Base-by-base conservation (phyloP, 75 land plant genomes). In the Cryptomeria japonica region DNA sequence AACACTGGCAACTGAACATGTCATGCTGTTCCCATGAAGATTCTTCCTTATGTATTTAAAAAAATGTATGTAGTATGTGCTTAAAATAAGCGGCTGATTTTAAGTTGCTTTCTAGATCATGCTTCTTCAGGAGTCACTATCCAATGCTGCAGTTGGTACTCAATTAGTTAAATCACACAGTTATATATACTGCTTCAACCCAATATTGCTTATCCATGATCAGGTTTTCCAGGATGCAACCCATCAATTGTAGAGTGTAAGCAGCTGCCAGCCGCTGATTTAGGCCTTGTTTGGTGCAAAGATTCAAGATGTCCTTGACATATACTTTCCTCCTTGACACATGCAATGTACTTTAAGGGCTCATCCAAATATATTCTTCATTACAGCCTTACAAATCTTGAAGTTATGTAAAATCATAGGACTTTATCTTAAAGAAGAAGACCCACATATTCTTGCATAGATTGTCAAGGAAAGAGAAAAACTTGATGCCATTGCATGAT, bases 391-490 rank as follows among this genome's bases (percentile, higher is more conserved):
- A 39, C 75, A 46, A 46, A 2, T 19, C n/a, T 85, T 44, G 44
- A 88, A 85, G n/a, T 86, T 14, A 0, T 16, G 19, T 14, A 85
- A 72, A 41, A 80, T 86, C 19, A 0, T 86, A 79, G 37, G 28
- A 41, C 68, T 88, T 85, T 19, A 3, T 19, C 25, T 84, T 85
- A 1, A 85, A 15, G 51, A 88, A 70, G 61, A 56, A n/a, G n/a
- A n/a, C 46, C 89, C 87, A 88, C 11, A 0, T 0, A 5, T 88
- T 88, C n/a, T 88, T 36, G 14, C 11, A 31, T 14, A 55, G 70
- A 41, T 88, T 88, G 85, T 86, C 53, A 22, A 39, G 46, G 8
- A 88, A 85, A 2, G 85, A 34, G 25, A 85, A 73, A 34, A 73
- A 73, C 36, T 32, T 73, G 77, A 31, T 32, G 36, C 58, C 58